A percentile compares a stretch with the other conserved stretches of the same genome.
phyloP scores from a whole-genome alignment of 2,329 filamentous ascomycete genomes.

The Cercospora sp. region DNA sequence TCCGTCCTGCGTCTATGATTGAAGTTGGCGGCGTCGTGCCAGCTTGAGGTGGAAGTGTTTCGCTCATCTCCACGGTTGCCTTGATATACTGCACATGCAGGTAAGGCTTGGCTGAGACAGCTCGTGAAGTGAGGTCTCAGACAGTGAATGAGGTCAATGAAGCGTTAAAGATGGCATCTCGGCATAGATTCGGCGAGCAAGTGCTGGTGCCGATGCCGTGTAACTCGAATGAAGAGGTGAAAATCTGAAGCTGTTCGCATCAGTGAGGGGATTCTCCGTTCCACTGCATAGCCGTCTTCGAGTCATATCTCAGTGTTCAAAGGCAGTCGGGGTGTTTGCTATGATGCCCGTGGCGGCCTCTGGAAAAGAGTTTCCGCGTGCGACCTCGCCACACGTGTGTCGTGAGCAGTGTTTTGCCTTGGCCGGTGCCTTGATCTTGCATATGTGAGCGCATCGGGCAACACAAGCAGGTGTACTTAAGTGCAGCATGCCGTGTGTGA shows the following conservation, averaged over 20 bases:
- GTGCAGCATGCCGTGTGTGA: not conserved
- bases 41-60: not conserved
- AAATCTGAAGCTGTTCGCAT: not conserved
- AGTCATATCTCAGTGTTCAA: not conserved
- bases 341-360: conserved; percentile 11
- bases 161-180: not conserved
- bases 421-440: not conserved
- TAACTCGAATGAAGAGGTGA: not conserved
- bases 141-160: conserved; percentile 1
- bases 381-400: not conserved
- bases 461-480: not conserved
- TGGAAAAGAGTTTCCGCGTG: not conserved
- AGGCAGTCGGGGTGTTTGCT: conserved; percentile 19
- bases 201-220: not conserved
- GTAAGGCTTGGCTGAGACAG: not conserved
- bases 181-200: not conserved
- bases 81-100: not conserved
- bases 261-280: not conserved
- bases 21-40: not conserved
- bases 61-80: not conserved
- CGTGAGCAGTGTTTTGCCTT: not conserved
- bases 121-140: not conserved
- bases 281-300: conserved; percentile 9
- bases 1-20: not conserved
- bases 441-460: not conserved